Evolutionary conservation across 148 eudicot species (phyloP), one percentile per base, ranked within the genome.

Genomic region (Fagopyrum homotropicum): DNA sequence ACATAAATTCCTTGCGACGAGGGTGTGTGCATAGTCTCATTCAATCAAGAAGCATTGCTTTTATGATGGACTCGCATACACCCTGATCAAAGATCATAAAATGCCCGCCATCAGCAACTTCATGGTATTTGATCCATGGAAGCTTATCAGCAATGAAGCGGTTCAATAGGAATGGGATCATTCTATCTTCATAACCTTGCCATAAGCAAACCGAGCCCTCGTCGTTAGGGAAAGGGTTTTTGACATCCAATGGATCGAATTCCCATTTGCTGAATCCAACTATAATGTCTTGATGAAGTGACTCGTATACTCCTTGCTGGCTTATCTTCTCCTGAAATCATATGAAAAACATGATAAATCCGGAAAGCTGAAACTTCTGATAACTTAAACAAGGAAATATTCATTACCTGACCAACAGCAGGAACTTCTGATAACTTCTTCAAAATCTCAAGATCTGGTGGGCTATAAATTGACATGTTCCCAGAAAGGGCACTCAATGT

Each of bases 131-230:
- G 56, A 84, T 84, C 86, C 86, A 84, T 0, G 52, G 78, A 64
- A 81, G 82, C 76, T 81, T 81, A 43, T 72, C 80, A 40, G 82
- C 48, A 48, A 83, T 79, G 29, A 76, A 84, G 16, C 82, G 82
- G 54, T 81, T 81, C 45, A 84, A 56, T 72, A 72, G 61, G 11
- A 81, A 70, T 7, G 93, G 93, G 63, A 93, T 80, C 6, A 89
- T 75, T 72, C 74, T 87, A 78, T 93, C 98, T 71, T 93, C 86
- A 30, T 51, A 73, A 46, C 95, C 98, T 78, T 88, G 97, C 97
- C 98, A 93, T n/a, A 93, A 68, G 77, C 89, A 94, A 83, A 86
- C 88, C 0, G 88, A 84, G 35, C 95, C 87, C 49, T 89, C 86
- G 5, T 81, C 82, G 73, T 82, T 50, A 30, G 90, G 88, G 75